A percentile compares a stretch with the other conserved stretches of the same genome.
Evolutionary conservation across 805 yeast genomes (phyloP).

Genomic region (Saccharomycopsis fermentans): DNA sequence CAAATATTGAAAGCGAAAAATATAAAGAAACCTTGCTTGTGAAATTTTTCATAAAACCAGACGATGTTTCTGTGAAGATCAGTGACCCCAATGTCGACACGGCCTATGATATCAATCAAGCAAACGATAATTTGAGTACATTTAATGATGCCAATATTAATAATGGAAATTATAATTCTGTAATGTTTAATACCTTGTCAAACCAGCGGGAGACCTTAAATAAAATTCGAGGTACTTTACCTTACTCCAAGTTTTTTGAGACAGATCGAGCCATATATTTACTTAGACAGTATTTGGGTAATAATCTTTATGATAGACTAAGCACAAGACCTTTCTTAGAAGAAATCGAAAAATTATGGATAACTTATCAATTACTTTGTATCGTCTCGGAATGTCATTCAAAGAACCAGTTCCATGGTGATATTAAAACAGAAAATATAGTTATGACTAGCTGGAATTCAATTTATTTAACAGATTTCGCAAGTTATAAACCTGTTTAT

Average conservation of each 20-base stretch:
- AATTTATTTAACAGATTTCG: slow-evolving; percentile 74
- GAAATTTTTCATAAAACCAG: slow-evolving; percentile 16
- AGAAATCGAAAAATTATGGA: slow-evolving; percentile 71
- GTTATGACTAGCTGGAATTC: slow-evolving; percentile 85
- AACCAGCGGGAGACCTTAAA: slow-evolving; percentile 25
- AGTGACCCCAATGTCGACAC: neutral
- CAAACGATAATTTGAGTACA: neutral
- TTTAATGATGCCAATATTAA: neutral
- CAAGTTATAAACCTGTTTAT: slow-evolving; percentile 71
- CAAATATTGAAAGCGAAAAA: neutral
- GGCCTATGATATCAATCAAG: neutral
- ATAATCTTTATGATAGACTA: slow-evolving; percentile 79
- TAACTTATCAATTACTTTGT: slow-evolving; percentile 68
- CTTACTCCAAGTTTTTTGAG: slow-evolving; percentile 67
- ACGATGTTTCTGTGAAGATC: neutral
- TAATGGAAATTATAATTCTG: neutral
- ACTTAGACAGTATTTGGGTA: slow-evolving; percentile 68
- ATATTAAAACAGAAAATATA: slow-evolving; percentile 83
- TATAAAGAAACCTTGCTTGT: slow-evolving; percentile 3
- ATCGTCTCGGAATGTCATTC: slow-evolving; percentile 56
- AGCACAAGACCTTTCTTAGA: slow-evolving; percentile 83
- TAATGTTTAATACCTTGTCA: neutral
- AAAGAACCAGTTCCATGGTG: slow-evolving; percentile 67
- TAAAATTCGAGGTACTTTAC: slow-evolving; percentile 51
- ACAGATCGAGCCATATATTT: slow-evolving; percentile 89